phyloP scores from a whole-genome alignment of 2,329 filamentous ascomycete genomes.

The Chlorencoelia australis region DNA sequence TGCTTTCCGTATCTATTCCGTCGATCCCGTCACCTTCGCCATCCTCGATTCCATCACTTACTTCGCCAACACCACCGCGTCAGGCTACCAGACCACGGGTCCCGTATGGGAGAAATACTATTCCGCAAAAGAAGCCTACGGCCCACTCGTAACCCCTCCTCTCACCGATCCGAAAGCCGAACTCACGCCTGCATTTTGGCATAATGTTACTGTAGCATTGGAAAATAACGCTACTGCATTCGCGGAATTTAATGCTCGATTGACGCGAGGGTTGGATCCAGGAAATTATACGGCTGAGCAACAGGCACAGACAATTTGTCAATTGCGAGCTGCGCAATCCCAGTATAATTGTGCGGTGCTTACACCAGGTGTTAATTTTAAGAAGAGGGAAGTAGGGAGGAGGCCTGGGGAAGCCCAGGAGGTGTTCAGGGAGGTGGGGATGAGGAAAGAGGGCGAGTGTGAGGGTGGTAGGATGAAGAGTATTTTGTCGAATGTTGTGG shows the following conservation, averaged over 20 bases:
- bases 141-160: conserved; percentile 30
- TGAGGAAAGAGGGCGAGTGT: conserved; percentile 1
- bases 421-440: neutral
- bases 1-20: conserved; percentile 25
- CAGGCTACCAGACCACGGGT: conserved; percentile 15
- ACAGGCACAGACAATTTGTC: conserved; percentile 38
- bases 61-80: conserved; percentile 20
- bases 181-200: conserved; percentile 49
- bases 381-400: conserved; percentile 6
- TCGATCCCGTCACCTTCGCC: conserved; percentile 27
- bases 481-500: conserved; percentile 6
- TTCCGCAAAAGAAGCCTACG: conserved; percentile 25
- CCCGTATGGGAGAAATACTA: conserved; percentile 25
- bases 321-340: conserved; percentile 40
- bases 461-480: conserved; percentile 6
- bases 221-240: conserved; percentile 35
- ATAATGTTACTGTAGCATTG: conserved; percentile 42
- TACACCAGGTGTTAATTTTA: conserved; percentile 8
- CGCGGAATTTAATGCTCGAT: conserved; percentile 36
- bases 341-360: conserved; percentile 34
- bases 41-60: conserved; percentile 26
- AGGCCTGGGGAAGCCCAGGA: conserved; percentile 1
- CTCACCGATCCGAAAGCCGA: conserved; percentile 31
- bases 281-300: conserved; percentile 35
- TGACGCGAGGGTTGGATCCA: conserved; percentile 35